Evolutionary conservation across 1,284 basidiomycete genomes (phyloP), one percentile per base, ranked within the genome.

Genomic region (Malassezia yamatoensis): DNA sequence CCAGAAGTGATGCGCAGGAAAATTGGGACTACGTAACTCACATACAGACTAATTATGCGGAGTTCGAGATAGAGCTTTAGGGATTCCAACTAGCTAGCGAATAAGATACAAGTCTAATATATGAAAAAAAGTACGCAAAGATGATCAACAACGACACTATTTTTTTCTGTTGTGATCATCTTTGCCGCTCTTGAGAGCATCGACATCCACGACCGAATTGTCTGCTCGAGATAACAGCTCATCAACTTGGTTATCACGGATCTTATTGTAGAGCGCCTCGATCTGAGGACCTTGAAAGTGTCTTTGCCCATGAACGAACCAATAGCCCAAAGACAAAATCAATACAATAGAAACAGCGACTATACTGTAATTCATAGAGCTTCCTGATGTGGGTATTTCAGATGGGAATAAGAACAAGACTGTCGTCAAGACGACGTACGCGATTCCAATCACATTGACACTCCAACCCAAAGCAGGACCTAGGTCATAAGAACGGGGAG

Each of bases 1-100:
- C 41, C 44, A 11, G 80, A 83, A 1, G 83, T 84, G 53, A 86
- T 82, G 29, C 84, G 80, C 40, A 86, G 77, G 59, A 85, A 81
- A 48, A 86, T 84, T 1, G 84, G 85, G 0, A 80, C 78, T 2
- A 80, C 80, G 63, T 86, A 84, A 5, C 83, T 83, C 51, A 85
- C 84, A 2, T 86, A 84, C 2, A 84, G 78, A 15, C 84, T 80
- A 6, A 85, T 85, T 60, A 29, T 29, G 24, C 7, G 24, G 24
- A 29, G 24, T 29, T 29, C 24, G 24, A 29, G 24, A 29, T 29
- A 29, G 24, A 29, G 24, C 24, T 29, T 29, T 29, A 29, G 7
- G 7, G 24, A 29, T 29, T 4, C 24, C 24, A 29, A 4, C 7
- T 29, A 29, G 4, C 24, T 29, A 29, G 24, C 24, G 24, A 29